phyloP scores from a whole-genome alignment of 345 rosid genomes.

The Lumnitzera littorea region DNA sequence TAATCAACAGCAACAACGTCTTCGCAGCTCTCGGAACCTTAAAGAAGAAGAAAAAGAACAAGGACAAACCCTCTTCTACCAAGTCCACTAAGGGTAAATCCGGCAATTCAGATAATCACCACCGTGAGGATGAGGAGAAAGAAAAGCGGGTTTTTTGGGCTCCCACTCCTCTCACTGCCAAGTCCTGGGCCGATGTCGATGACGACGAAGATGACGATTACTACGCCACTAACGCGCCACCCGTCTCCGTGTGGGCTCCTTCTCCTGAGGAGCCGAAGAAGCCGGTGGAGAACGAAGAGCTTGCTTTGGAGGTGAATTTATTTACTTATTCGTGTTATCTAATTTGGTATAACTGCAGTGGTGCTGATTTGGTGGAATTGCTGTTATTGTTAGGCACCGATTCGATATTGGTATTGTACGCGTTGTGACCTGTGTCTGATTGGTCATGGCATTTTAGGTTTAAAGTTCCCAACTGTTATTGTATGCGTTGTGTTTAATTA shows the following conservation, averaged over 20 bases:
- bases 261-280: conserved; percentile 11
- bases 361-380: no score
- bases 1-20: conserved; percentile 38
- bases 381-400: no score
- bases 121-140: conserved; percentile 4
- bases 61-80: conserved; percentile 16
- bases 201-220: conserved; percentile 43
- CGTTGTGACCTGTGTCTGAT: no score
- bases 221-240: conserved; percentile 30
- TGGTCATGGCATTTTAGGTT: no score
- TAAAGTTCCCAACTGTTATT: no score
- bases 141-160: conserved; percentile 39
- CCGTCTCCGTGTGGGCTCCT: conserved; percentile 16
- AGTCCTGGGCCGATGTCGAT: conserved; percentile 45
- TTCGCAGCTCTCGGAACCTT: conserved; percentile 41
- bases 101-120: not conserved
- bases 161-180: conserved; percentile 27
- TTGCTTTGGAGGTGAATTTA: conserved; percentile 16
- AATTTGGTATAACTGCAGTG: no score
- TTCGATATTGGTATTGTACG: no score
- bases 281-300: conserved; percentile 9
- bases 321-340: not conserved
- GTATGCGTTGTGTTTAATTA: no score
- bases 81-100: conserved; percentile 12
- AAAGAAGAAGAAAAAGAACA: conserved; percentile 49